Base-by-base conservation (phyloP, 2,329 filamentous ascomycete genomes). In the Aureobasidium mangrovei region DNA sequence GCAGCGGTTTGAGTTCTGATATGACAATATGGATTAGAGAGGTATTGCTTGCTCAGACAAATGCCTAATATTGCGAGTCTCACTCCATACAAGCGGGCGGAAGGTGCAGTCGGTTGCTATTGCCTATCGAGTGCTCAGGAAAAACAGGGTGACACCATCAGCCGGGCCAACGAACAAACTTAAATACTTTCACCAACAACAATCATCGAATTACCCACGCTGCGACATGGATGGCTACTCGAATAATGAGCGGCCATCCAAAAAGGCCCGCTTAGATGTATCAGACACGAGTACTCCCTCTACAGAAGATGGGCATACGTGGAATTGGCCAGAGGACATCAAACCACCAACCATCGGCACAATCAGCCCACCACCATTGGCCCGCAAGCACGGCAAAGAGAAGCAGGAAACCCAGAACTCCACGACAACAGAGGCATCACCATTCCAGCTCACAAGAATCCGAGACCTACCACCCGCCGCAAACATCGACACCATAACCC, bases 381-480 rank as follows among this genome's bases (percentile, higher is more conserved):
- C 36, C 2, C 52, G 52, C 29, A 41, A 36, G 29, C 45, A 53
- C 8, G 33, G 29, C 42, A 53, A 43, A 38, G 31, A 28, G n/a
- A 54, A 47, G 29, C 43, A 44, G 31, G 26, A 53, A 9, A 26
- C 32, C 42, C 8, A 7, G 27, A 8, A 3, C 4, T 2, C 38
- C 2, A 46, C 27, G 4, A 54, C n/a, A 18, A 41, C 36, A 7
- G 24, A 46, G 36, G 4, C 31, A 3, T 91, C 87, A 1, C 88
- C 88, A 0, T 80, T 91, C 60, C 81, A 82, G 55, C 78, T 93
- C 10, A 91, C 85, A 0, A 77, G 75, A 56, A 84, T 93, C 53
- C 74, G 73, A 29, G 84, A 86, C 61, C 71, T 91, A 0, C 74
- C 81, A 1, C 67, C 73, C 2, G 64, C 66, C 0, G 71, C 77